phyloP scores from a whole-genome alignment of 805 yeast species.

The Nakazawaea wyomingensis region DNA sequence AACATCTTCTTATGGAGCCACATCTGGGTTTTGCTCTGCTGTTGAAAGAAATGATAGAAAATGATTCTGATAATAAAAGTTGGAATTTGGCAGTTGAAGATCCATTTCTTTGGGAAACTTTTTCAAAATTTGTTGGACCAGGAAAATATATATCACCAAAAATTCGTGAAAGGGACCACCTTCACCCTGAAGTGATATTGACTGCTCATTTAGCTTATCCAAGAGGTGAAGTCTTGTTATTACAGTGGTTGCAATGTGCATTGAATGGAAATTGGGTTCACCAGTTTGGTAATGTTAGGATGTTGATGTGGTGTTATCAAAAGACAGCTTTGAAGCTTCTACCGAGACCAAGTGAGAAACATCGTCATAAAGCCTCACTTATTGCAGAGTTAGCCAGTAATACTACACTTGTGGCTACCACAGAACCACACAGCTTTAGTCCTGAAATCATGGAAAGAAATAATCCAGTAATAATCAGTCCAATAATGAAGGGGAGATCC shows the following conservation, averaged over 20 bases:
- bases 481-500: constrained; percentile 30
- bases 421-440: constrained; percentile 18
- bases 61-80: constrained; percentile 16
- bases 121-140: constrained; percentile 38
- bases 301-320: constrained; percentile 65
- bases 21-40: constrained; percentile 19
- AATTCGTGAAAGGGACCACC: neutral
- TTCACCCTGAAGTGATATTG: constrained; percentile 25
- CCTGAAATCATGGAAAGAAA: constrained; percentile 16
- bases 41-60: constrained; percentile 1
- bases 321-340: constrained; percentile 56
- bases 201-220: constrained; percentile 25
- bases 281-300: constrained; percentile 59
- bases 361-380: constrained; percentile 59
- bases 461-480: constrained; percentile 27
- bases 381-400: constrained; percentile 63
- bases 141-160: constrained; percentile 33
- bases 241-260: constrained; percentile 71
- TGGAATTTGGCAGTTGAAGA: constrained; percentile 33
- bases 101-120: constrained; percentile 70
- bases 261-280: constrained; percentile 71
- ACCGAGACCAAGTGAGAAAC: constrained; percentile 44
- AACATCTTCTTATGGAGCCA: constrained; percentile 60
- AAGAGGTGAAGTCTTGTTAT: constrained; percentile 61
- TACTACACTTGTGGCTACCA: constrained; percentile 46